Evolutionary conservation across 2,329 filamentous ascomycete species (phyloP).

Genomic region (Cladosporium phlei): DNA sequence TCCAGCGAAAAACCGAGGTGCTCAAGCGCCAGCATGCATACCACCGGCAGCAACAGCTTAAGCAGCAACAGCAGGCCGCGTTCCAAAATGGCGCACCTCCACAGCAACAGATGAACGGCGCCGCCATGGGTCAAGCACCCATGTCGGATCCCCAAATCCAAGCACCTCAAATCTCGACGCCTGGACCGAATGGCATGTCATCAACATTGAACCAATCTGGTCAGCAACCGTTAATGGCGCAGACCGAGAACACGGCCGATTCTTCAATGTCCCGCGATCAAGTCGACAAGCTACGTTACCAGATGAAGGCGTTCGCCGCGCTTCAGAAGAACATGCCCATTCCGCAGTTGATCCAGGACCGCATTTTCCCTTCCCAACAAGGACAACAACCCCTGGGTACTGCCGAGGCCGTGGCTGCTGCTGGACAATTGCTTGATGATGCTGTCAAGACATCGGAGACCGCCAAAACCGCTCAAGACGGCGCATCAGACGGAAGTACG

Average conservation of each 20-base stretch:
- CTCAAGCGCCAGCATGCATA: conserved; percentile 48
- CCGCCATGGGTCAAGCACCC: conserved; percentile 38
- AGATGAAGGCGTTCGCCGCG: conserved; percentile 88
- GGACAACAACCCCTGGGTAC: conserved; percentile 44
- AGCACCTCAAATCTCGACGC: conserved; percentile 18
- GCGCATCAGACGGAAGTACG: conserved; percentile 27
- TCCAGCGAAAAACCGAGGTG: conserved; percentile 50
- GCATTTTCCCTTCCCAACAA: conserved; percentile 71
- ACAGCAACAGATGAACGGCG: conserved; percentile 43
- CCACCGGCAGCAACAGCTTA: conserved; percentile 40
- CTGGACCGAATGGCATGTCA: conserved; percentile 7
- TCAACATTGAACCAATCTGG: conserved; percentile 2
- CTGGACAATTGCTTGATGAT: conserved; percentile 50
- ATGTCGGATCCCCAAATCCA: conserved; percentile 25
- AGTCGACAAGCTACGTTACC: conserved; percentile 69
- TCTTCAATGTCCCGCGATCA: conserved; percentile 64
- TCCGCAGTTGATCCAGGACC: conserved; percentile 71
- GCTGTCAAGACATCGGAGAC: conserved; percentile 38
- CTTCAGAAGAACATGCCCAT: conserved; percentile 83
- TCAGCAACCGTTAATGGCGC: conserved; percentile 7
- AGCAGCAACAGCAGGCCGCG: conserved; percentile 41
- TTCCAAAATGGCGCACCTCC: conserved; percentile 48
- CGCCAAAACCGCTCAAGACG: conserved; percentile 37
- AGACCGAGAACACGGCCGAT: conserved; percentile 14
- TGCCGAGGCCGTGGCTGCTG: conserved; percentile 38